Percentiles rank a stretch among this genome's conserved stretches.
phyloP scores from a whole-genome alignment of 768 basidiomycete species.

The Filobasidium wieringae region DNA sequence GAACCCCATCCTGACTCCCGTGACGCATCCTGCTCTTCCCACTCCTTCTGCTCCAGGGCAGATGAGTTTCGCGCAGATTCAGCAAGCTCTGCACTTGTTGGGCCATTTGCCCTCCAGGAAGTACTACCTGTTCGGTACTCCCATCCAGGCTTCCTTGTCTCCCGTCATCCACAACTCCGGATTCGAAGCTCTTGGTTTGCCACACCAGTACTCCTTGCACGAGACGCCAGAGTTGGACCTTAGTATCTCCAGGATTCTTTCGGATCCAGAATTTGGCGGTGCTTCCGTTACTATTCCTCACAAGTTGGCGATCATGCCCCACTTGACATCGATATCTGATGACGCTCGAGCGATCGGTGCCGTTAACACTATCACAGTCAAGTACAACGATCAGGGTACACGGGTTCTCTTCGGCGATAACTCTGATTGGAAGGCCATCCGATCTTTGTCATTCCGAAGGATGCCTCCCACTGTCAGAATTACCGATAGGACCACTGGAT shows the following conservation, averaged over 20 bases:
- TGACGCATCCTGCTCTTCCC: conserved; percentile 80
- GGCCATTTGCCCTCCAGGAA: conserved; percentile 61
- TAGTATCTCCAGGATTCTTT: conserved; percentile 53
- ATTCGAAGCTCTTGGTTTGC: conserved; percentile 67
- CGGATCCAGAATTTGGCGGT: conserved; percentile 69
- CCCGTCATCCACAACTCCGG: conserved; percentile 87
- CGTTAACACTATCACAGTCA: conserved; percentile 73
- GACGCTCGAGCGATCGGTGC: conserved; percentile 81
- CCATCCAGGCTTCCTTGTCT: conserved; percentile 79
- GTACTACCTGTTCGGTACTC: conserved; percentile 81
- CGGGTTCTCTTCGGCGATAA: conserved; percentile 74
- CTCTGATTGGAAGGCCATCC: conserved; percentile 89
- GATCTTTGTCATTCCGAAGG: conserved; percentile 41
- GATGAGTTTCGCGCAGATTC: conserved; percentile 74
- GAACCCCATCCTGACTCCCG: conserved; percentile 73
- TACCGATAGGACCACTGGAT: conserved; percentile 45
- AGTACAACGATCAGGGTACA: conserved; percentile 39
- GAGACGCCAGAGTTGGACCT: conserved; percentile 60
- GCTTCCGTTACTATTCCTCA: conserved; percentile 94
- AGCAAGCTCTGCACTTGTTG: conserved; percentile 63
- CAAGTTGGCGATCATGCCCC: conserved; percentile 78
- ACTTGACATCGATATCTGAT: conserved; percentile 65
- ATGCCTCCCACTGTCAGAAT: conserved; percentile 40
- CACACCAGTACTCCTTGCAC: conserved; percentile 65
- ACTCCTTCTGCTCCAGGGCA: conserved; percentile 85